Conservation (phyloP, 2,329 filamentous ascomycete species). For the Colletotrichum musae region DNA sequence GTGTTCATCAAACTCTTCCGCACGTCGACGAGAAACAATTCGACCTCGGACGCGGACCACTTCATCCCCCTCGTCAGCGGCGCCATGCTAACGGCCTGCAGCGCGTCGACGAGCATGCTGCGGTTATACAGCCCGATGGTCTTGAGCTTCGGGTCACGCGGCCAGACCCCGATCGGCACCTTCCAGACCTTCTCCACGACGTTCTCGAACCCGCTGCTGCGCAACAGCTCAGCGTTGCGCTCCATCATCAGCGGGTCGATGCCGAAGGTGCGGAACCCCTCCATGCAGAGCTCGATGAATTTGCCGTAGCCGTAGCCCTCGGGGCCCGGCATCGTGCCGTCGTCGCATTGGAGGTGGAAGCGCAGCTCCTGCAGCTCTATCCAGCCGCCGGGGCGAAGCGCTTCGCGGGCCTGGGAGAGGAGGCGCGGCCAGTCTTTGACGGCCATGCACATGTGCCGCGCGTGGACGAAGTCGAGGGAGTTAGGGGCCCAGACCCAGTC, state of each 20-base stretch:
- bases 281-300: conserved; percentile 66
- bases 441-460: conserved; percentile 57
- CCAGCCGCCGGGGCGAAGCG: conserved; percentile 60
- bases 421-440: conserved; percentile 50
- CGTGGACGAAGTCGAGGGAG: conserved; percentile 48
- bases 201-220: conserved; percentile 43
- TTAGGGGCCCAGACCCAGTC: conserved; percentile 47
- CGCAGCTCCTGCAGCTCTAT: conserved; percentile 62
- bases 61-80: conserved; percentile 58
- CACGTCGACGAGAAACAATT: conserved; percentile 65
- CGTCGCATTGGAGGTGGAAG: conserved; percentile 54
- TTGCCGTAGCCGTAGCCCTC: conserved; percentile 61
- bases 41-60: conserved; percentile 48
- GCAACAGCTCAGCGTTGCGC: conserved; percentile 65
- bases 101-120: conserved; percentile 31
- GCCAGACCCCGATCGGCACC: conserved; percentile 44
- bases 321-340: conserved; percentile 55
- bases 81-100: conserved; percentile 49
- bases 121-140: conserved; percentile 44
- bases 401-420: conserved; percentile 48
- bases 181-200: conserved; percentile 42
- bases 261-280: conserved; percentile 60
- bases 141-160: conserved; percentile 39
- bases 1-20: conserved; percentile 62
- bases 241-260: conserved; percentile 67